Evolutionary conservation across 1,139 yeast genomes (phyloP), one percentile per base, ranked within the genome.

Genomic region (Kazachstania sp.): DNA sequence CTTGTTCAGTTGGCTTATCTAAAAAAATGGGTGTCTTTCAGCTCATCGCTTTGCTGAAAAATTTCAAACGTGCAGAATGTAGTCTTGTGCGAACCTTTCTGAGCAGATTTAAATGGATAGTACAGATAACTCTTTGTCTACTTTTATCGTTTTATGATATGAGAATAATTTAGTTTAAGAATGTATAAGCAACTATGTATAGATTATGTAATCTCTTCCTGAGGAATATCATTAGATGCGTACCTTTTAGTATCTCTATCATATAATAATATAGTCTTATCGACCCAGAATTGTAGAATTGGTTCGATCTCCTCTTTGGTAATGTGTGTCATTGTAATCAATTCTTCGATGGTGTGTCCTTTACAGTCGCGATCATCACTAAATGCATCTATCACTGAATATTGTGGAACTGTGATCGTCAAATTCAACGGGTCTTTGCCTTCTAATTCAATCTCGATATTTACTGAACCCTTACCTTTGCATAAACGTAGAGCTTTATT

Each of bases 371-470:
- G 20, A 16, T 26, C 15, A 12, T 20, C 30, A 19, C 31, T 23
- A 16, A 48, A 48, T 31, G 44, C 42, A 23, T 45, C 18, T 86
- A 75, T 2, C 83, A 76, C 0, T 83, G 71, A 39, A 1, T 95
- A 95, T 53, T 82, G 80, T 31, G 78, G 83, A 0, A 95, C 83
- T 0, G 83, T 65, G 0, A 85, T 95, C 4, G 70, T 69, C 52
- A 75, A 73, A 1, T 60, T 59, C n/a, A 44, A 15, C 9, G 72
- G 64, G 26, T 58, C 58, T 11, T 38, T n/a, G 44, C 76, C 79
- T 4, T 70, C 71, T 37, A 83, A 67, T 31, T 72, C 77, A 9
- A 92, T 64, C 5, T 76, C 77, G 1, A 92, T 55, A 13, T 73
- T 74, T 0, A 86, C 90, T 0, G 69, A 60, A 0, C 96, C 95